Evolutionary conservation across 2,329 filamentous ascomycete species (phyloP), one percentile per base, ranked within the genome.

Genomic region (Pseudogymnoascus verrucosus): DNA sequence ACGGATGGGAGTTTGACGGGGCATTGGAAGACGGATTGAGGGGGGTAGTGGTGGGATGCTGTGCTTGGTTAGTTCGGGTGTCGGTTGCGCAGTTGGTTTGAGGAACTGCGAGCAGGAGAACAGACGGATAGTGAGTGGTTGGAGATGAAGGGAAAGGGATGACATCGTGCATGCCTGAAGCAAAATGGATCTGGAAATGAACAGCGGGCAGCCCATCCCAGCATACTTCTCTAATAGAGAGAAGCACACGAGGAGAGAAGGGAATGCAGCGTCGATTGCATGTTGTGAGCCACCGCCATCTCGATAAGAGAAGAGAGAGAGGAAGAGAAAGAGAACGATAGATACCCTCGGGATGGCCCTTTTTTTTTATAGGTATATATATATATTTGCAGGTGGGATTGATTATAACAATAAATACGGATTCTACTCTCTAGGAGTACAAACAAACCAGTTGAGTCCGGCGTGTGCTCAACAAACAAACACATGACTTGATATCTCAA

Each of bases 1-100:
- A 84, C 90, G 60, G 90, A 96, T 70, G 82, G 84, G 34, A 81
- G 84, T 31, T 75, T 91, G 64, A 86, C 86, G 3, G 85, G 85
- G 40, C 93, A 98, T 75, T 98, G 93, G 93, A 98, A 98, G 79
- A 89, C 88, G 21, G 93, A 97, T 75, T 96, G 81, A 89, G 66
- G 54, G 28, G 28, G 5, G 19, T 59, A 16, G 8, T 10, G 28
- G 34, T 19, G 19, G 28, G 19, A 16, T 11, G 16, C 23, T 21
- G 28, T 19, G n/a, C 11, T 8, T 60, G n/a, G 26, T 34, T n/a
- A 14, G 26, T 34, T 34, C 2, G 14, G 26, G 16, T 37, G 57
- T 37, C n/a, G 57, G 57, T 40, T 5, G 31, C 31, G 31, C 10
- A 8, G 57, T 21, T 8, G 11, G 26, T 60, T 10, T 60, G 31